Evolutionary conservation across 1,284 basidiomycete genomes (phyloP).

Genomic region (Puccinia horiana): DNA sequence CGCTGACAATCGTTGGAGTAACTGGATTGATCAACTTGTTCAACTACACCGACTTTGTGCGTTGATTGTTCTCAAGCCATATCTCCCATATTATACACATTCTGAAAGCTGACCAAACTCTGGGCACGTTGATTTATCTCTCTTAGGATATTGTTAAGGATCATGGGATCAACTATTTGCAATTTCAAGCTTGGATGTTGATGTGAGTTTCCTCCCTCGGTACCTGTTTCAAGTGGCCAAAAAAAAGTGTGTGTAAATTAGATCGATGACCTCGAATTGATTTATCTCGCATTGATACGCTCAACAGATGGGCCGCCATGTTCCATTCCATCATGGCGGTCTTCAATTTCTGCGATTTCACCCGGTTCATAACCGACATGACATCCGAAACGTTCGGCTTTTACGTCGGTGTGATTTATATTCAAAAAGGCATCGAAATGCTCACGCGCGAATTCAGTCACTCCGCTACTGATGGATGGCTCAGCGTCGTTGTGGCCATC

Average conservation of each 20-base stretch:
- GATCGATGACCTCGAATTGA: neutral
- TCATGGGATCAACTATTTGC: conserved; percentile 41
- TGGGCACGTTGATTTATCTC: neutral
- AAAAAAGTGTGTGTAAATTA: neutral
- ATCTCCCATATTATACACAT: no score
- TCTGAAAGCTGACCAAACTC: neutral
- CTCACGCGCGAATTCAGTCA: conserved; percentile 58
- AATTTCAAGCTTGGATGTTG: conserved; percentile 49
- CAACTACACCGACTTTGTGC: conserved; percentile 48
- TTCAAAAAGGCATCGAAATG: conserved; percentile 61
- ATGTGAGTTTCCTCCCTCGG: conserved; percentile 47
- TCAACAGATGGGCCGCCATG: conserved; percentile 75
- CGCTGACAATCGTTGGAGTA: conserved; percentile 88
- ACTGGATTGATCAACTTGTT: conserved; percentile 68
- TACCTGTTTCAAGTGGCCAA: neutral
- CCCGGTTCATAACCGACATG: conserved; percentile 76
- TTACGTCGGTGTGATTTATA: conserved; percentile 66
- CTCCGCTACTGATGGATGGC: conserved; percentile 57
- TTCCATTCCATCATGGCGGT: conserved; percentile 84
- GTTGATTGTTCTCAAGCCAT: neutral
- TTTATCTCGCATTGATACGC: conserved; percentile 65
- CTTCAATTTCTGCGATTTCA: conserved; percentile 66
- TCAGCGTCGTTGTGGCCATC: conserved; percentile 61
- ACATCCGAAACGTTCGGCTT: conserved; percentile 93
- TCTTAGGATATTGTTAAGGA: conserved; percentile 41